A percentile compares a stretch with the other conserved stretches of the same genome.
These are phyloP conservation scores for Leccinum subatratum DNA, from an alignment of 1,284 basidiomycete genomes.

Conservation along the genomic window DNA sequence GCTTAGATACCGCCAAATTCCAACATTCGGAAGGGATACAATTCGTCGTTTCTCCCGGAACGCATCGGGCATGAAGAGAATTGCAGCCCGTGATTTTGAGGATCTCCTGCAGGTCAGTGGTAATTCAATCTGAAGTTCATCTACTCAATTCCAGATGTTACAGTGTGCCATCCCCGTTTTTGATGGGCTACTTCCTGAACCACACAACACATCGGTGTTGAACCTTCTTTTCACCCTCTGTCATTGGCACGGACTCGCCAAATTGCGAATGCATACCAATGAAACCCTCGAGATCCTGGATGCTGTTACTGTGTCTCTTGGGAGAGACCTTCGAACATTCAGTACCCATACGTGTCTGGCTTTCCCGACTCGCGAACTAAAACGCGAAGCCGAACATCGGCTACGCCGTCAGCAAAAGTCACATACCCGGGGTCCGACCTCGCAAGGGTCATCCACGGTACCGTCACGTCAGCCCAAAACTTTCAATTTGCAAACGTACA, in stretches of 20 bases:
- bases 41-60: background rate
- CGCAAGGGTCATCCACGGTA: background rate
- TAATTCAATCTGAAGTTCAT: background rate
- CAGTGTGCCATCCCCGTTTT: conserved; percentile 27
- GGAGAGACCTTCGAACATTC: background rate
- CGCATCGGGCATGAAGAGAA: background rate
- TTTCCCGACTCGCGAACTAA: conserved; percentile 6
- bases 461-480: conserved; percentile 5
- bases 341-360: background rate
- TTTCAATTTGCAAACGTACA: conserved; percentile 25
- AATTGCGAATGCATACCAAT: background rate
- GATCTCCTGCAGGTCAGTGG: conserved; percentile 16
- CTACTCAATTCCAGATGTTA: background rate
- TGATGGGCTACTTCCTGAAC: conserved; percentile 12
- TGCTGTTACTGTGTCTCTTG: background rate
- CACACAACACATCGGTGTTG: conserved; percentile 14
- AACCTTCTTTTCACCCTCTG: conserved; percentile 8
- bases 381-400: background rate
- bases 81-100: conserved; percentile 21
- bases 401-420: background rate
- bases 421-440: background rate
- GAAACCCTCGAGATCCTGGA: conserved; percentile 5
- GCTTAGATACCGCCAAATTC: background rate
- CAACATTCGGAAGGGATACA: conserved; percentile 9
- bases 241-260: conserved; percentile 16